Base-by-base conservation (phyloP, 805 yeast genomes). In the Komagataella pastoris region DNA sequence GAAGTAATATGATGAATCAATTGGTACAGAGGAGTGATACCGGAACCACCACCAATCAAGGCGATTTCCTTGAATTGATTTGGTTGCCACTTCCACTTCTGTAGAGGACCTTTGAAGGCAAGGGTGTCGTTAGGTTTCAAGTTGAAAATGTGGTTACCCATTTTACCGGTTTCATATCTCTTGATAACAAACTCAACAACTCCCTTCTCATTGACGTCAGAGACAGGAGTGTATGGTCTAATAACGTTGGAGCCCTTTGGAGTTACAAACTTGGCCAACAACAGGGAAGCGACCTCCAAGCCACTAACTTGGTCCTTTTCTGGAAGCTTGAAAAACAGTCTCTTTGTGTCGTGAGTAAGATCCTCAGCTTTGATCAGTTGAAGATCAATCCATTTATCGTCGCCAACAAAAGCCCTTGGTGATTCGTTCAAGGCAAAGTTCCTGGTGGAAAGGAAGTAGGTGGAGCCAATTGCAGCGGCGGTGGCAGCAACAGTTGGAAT, bases 21-120 rank as follows among this genome's bases (percentile, higher is more conserved):
- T 75, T 93, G 99, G 76, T 77, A 90, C 69, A 93, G 76, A 54
- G 99, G 99, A 49, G 97, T 88, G 67, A 93, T 90, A 70, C 98
- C 98, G 50, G 95, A 77, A 65, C 99, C 99, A 63, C 96, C 99
- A 61, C 97, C 98, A 59, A 93, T 74, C 65, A 93, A 77, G 53
- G 84, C 80, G 65, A 93, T 80, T 57, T 80, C 73, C 62, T 85
- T 79, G 74, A 79, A 91, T 65, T 82, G 79, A 76, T 93, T 91
- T 59, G 91, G 85, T 61, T 77, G 77, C 88, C 95, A 88, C 65
- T 84, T 80, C 87, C 93, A 90, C 75, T 93, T 93, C 62, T 76
- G 74, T 58, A 89, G 77, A 57, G 98, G 98, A 50, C 99, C 99
- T 75, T 89, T 91, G 77, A 93, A 85, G 7, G 96, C 71, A 52